A percentile compares a stretch with the other conserved stretches of the same genome.
Conservation (phyloP, 2,329 filamentous ascomycete genomes). For the Fusarium transvaalense region DNA sequence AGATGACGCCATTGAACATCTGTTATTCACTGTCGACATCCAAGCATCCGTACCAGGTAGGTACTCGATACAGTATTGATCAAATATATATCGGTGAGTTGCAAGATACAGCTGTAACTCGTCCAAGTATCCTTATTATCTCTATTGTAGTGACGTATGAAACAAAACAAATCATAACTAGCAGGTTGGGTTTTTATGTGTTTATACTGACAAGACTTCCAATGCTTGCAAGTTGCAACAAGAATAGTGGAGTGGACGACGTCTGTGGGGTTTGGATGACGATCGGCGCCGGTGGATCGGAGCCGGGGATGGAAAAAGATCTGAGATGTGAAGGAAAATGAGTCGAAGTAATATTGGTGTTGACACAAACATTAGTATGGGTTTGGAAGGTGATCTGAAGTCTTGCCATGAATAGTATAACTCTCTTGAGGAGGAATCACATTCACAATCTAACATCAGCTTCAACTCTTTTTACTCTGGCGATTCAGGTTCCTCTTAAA, state of each 20-base stretch:
- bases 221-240: too few relatives aligned
- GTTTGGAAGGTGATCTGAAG: constrained; percentile 12
- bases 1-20: constrained; percentile 5
- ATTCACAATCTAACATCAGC: constrained; percentile 2
- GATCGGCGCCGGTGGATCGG: constrained; percentile 41
- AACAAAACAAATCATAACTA: constrained; percentile 22
- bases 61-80: too few relatives aligned
- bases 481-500: neutral
- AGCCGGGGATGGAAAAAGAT: constrained; percentile 30
- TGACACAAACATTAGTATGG: neutral
- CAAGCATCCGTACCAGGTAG: neutral
- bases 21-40: neutral
- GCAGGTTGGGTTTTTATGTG: constrained; percentile 5
- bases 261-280: constrained; percentile 34
- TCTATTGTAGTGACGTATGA: constrained; percentile 27
- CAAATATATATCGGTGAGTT: neutral
- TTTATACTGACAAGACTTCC: neutral
- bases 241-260: constrained; percentile 14
- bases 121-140: neutral
- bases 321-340: neutral
- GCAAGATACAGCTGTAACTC: neutral
- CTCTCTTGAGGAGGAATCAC: neutral
- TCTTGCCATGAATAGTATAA: neutral
- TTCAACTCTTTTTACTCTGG: constrained; percentile 4
- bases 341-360: neutral